Conservation (phyloP, 139 green algal species). For the Ettlia oleoabundans region DNA sequence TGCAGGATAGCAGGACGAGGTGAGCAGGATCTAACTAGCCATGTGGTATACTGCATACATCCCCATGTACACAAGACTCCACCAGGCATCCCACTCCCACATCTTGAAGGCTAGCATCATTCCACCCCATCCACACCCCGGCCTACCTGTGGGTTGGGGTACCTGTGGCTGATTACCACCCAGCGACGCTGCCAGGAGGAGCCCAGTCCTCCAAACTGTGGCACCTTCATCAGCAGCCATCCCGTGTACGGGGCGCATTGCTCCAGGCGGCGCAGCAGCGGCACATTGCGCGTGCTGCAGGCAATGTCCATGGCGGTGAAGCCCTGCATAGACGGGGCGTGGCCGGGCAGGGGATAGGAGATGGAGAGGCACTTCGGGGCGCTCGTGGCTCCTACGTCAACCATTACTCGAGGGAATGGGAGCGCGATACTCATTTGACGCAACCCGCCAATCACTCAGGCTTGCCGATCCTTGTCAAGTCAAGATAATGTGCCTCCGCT, state of each 20-base stretch:
- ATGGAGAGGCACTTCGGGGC: not conserved
- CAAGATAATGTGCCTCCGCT: too few species aligned
- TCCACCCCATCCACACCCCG: too few species aligned
- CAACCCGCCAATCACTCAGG: too few species aligned
- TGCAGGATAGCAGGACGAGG: too few species aligned
- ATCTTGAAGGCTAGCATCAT: too few species aligned
- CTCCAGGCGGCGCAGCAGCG: conserved; percentile 54
- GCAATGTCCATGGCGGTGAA: conserved; percentile 61
- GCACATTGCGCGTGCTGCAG: conserved; percentile 45
- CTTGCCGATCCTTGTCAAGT: too few species aligned
- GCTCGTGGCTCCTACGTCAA: not conserved
- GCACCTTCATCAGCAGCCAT: conserved; percentile 56
- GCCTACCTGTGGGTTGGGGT: conserved; percentile 31
- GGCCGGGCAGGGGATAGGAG: not conserved
- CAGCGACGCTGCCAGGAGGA: conserved; percentile 41
- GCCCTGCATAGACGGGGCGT: not conserved
- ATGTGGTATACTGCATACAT: too few species aligned
- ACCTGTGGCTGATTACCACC: conserved; percentile 39
- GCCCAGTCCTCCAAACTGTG: conserved; percentile 26
- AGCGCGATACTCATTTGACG: too few species aligned
- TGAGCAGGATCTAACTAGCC: too few species aligned
- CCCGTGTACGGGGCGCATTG: conserved; percentile 36
- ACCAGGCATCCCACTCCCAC: too few species aligned
- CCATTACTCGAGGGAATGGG: too few species aligned
- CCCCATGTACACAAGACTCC: too few species aligned